Base-by-base conservation (phyloP, 2,329 filamentous ascomycete species). In the Fusarium cyanostomum region DNA sequence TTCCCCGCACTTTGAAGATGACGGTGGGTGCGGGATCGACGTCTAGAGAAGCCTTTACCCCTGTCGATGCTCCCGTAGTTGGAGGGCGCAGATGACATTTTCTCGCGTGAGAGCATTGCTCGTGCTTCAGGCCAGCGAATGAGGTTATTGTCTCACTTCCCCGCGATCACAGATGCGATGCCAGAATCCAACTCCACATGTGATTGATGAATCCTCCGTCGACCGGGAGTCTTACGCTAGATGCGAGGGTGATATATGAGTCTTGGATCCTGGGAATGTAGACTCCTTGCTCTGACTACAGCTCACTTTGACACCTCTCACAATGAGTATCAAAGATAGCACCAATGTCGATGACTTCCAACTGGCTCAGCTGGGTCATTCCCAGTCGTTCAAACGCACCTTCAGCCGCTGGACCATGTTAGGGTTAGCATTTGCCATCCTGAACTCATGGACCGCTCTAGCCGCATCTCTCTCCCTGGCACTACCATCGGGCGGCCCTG, bases 401-500 rank as follows among this genome's bases (percentile, higher is more conserved):
- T 65, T 65, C 6, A 65, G 62, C 21, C 62, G 62, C 4, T 65
- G 62, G 62, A 65, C 60, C 5, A 81, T 82, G 80, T 70, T 81
- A 7, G 79, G 79, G 0, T 61, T 81, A 10, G 78, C 79, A 8
- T 81, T 80, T 65, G 79, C 79, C n/a, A 80, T 81, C 28, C 70
- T 82, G 16, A 81, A 81, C 69, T 75, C 78, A 13, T 81, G 79
- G 79, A 81, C 80, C 1, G 80, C 80, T 1, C 77, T 82, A 2
- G 78, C 80, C 7, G 78, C 79, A 2, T 81, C 78, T 2, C 75
- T 82, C 7, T 76, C 76, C 1, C 70, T 82, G 5, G 79, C 79
- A 26, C 76, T 94, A 15, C 88, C 90, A 0, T 89, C 85, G 15
- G 90, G 91, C 0, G 67, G 67, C 0, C 67, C 52, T 87, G 89